Percentiles rank a stretch among this genome's conserved stretches.
Evolutionary conservation across 2,329 filamentous ascomycete genomes (phyloP).

Genomic region (Coniella lustricola): DNA sequence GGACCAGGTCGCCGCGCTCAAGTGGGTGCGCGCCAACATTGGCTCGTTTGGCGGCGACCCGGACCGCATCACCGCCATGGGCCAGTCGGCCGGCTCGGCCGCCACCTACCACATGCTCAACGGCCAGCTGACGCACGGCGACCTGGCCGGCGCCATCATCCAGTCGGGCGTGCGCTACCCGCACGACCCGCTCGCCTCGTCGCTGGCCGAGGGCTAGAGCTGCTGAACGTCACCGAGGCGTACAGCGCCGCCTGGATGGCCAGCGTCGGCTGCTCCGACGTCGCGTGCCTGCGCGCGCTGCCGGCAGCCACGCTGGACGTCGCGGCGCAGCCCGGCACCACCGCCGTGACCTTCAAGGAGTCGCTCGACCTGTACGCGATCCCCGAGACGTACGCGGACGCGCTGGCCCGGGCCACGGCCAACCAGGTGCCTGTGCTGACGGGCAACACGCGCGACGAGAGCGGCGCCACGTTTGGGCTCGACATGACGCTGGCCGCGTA

Average conservation of each 20-base stretch:
- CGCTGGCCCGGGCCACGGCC: slow-evolving; percentile 19
- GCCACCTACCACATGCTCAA: slow-evolving; percentile 23
- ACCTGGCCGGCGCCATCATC: slow-evolving; percentile 21
- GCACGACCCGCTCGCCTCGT: slow-evolving; percentile 19
- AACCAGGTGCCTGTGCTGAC: slow-evolving; percentile 25
- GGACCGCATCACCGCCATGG: slow-evolving; percentile 19
- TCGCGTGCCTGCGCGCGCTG: slow-evolving; percentile 18
- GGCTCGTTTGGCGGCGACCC: slow-evolving; percentile 35
- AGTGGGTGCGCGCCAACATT: slow-evolving; percentile 44
- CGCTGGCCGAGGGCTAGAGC: slow-evolving; percentile 20
- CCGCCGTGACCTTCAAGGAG: slow-evolving; percentile 6
- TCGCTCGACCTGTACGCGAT: slow-evolving; percentile 18
- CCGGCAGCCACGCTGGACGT: slow-evolving; percentile 12
- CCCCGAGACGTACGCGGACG: slow-evolving; percentile 22
- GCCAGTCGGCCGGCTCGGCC: slow-evolving; percentile 18
- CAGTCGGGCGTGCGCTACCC: slow-evolving; percentile 23
- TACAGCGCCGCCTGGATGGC: slow-evolving; percentile 16
- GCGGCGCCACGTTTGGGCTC: slow-evolving; percentile 20
- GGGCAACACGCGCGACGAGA: slow-evolving; percentile 25
- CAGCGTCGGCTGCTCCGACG: slow-evolving; percentile 15
- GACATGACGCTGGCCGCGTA: slow-evolving; percentile 20
- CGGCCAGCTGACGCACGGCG: slow-evolving; percentile 21
- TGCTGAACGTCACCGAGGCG: slow-evolving; percentile 5
- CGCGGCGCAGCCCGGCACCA: slow-evolving; percentile 8
- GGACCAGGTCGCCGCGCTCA: slow-evolving; percentile 40